Evolutionary conservation across 441 rosid genomes (phyloP), one percentile per base, ranked within the genome.

Genomic region (Metrosideros polymorpha): DNA sequence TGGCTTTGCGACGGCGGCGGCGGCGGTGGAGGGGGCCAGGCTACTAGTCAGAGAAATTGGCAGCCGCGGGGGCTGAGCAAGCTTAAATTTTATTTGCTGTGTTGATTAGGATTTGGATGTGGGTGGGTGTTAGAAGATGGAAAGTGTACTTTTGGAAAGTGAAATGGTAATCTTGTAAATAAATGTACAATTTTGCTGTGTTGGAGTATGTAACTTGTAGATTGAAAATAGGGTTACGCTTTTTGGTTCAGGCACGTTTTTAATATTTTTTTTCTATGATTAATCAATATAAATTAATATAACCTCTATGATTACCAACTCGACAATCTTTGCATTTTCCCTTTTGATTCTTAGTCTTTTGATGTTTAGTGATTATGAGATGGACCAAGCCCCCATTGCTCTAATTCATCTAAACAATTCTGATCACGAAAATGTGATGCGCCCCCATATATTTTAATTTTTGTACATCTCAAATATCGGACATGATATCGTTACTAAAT

Each of bases 381-480:
- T 1, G 17, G 10, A 22, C n/a, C n/a, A 6, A n/a, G n/a, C 10
- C 0, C 45, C 39, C n/a, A 3, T 39, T 12, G 15, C 47, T 39
- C 8, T 24, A 39, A 22, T 39, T 71, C 17, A 39, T 39, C 0
- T 3, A 3, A 12, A 12, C 13, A 71, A 8, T 71, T 71, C 1
- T 0, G 0, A 71, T 71, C 79, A 39, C n/a, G 9, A 71, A 71
- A 25, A 39, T 35, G 77, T 6, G 7, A 35, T 19, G 15, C 77
- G 18, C 27, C 2, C 25, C 10, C 27, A 9, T 17, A 59, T 6
- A 39, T 9, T 50, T 1, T 71, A 9, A 15, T 5, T 35, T 3
- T 71, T 22, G 1, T 1, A 24, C 17, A 39, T 22, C n/a, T 29
- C 0, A 2, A 1, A n/a, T 32, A 57, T n/a, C 2, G 1, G 1